phyloP scores from a whole-genome alignment of 2,329 filamentous ascomycete species.

The Curvularia eragrostidis region DNA sequence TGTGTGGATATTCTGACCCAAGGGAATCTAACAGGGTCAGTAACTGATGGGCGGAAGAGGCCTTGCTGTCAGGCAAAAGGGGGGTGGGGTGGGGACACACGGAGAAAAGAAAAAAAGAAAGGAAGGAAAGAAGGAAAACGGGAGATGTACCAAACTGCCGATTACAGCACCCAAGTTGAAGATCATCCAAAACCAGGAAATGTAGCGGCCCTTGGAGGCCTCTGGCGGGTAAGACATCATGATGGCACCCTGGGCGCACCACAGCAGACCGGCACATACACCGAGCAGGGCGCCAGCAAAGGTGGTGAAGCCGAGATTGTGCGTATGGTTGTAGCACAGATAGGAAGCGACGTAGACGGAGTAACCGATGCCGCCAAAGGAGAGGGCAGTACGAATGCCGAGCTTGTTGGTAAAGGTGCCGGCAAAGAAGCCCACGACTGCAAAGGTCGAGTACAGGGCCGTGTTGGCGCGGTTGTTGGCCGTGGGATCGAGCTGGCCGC shows the following conservation, averaged over 20 bases:
- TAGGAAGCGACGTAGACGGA: constrained; percentile 75
- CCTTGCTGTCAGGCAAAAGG: constrained; percentile 43
- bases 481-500: constrained; percentile 56
- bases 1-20: constrained; percentile 73
- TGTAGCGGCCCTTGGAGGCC: constrained; percentile 82
- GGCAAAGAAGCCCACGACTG: constrained; percentile 68
- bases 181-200: constrained; percentile 92
- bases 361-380: constrained; percentile 78
- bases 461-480: constrained; percentile 72
- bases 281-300: constrained; percentile 80
- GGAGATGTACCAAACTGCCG: constrained; percentile 69
- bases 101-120: too few species aligned
- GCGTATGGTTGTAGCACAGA: constrained; percentile 72
- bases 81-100: too few species aligned
- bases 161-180: constrained; percentile 93
- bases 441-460: constrained; percentile 76
- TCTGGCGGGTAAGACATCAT: constrained; percentile 92
- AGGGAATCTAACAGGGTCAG: constrained; percentile 64
- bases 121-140: background rate
- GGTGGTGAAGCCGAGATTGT: constrained; percentile 73
- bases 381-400: constrained; percentile 71
- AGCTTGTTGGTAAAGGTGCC: constrained; percentile 78
- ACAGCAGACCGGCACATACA: constrained; percentile 79
- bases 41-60: background rate
- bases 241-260: constrained; percentile 83